Evolutionary conservation across 352 stramenopile genomes (phyloP), one percentile per base, ranked within the genome.

Genomic region (Pythium rishiriense): DNA sequence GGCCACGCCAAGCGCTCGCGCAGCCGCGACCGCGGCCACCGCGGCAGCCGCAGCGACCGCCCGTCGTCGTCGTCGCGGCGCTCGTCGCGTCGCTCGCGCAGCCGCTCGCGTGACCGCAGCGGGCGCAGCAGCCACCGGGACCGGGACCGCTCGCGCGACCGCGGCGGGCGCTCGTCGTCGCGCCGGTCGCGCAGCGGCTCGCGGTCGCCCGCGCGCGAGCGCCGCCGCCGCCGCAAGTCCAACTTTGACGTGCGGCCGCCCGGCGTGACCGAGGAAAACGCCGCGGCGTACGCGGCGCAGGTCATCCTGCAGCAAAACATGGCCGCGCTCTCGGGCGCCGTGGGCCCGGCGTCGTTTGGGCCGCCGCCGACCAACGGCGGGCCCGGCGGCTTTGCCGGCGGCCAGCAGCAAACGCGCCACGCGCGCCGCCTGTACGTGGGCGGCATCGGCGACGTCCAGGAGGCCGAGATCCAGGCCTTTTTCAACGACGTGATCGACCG

Each of bases 361-460:
- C 58, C 79, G 6, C 73, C 70, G 41, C 76, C 68, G 12, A 43
- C 58, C 8, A 72, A 60, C 19, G 62, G 63, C 24, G 37, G 37
- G 9, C 35, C 6, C 35, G 35, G 59, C 3, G 25, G 33, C 17
- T 64, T 62, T 19, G 39, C 48, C 19, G 49, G 55, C 11, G 58
- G 64, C 41, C 75, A 68, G 47, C 96, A 99, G 75, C 94, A 98
- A 65, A 99, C 97, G 17, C 85, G 96, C 15, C 96, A 99, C 72
- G 96, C 96, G 6, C 84, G 97, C 24, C 87, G 97, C 49, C 70
- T 99, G n/a, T 99, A 99, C 77, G 90, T 99, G 29, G 97, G 97
- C 21, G 91, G 97, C 58, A 91, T 95, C 35, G 85, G 83, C 43
- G 81, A 94, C 46, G 88, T 93, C 42, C 76, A 76, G 11, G 90